Evolutionary conservation across 371 early-diverging fungal species (phyloP).

Genomic region (Chytridium lagenaria): DNA sequence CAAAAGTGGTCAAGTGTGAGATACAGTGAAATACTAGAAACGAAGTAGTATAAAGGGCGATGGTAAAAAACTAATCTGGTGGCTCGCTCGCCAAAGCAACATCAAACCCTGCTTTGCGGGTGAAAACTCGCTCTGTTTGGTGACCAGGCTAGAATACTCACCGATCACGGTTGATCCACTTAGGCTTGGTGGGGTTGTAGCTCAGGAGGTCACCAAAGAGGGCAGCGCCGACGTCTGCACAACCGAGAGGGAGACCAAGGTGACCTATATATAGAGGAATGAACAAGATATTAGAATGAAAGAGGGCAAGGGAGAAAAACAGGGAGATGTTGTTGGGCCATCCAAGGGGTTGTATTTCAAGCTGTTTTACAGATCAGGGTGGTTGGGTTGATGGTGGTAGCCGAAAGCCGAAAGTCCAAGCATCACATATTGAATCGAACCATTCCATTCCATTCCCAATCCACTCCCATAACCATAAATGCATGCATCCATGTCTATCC

Average conservation of each 20-base stretch:
- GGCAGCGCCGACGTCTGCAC: conserved; percentile 93
- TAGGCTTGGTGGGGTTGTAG: conserved; percentile 84
- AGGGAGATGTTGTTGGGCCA: neutral
- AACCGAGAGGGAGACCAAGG: conserved; percentile 99
- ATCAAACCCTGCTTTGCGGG: no score
- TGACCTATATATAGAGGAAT: conserved; percentile 80
- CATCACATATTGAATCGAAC: no score
- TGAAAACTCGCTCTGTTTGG: no score
- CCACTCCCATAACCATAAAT: no score
- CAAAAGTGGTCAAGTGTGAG: neutral
- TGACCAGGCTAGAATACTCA: no score
- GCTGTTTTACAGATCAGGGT: no score
- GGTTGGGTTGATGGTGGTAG: neutral
- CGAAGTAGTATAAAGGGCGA: neutral
- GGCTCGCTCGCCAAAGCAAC: no score
- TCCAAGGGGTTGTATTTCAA: neutral
- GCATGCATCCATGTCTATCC: no score
- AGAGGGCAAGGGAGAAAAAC: neutral
- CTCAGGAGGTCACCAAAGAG: conserved; percentile 87
- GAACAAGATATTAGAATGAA: neutral
- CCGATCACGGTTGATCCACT: conserved; percentile 95
- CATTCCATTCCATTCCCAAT: no score
- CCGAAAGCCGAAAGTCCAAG: neutral
- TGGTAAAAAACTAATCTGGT: no score
- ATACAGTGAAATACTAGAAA: neutral